Evolutionary conservation across 805 yeast genomes (phyloP).

Genomic region (Lachancea quebecensis): DNA sequence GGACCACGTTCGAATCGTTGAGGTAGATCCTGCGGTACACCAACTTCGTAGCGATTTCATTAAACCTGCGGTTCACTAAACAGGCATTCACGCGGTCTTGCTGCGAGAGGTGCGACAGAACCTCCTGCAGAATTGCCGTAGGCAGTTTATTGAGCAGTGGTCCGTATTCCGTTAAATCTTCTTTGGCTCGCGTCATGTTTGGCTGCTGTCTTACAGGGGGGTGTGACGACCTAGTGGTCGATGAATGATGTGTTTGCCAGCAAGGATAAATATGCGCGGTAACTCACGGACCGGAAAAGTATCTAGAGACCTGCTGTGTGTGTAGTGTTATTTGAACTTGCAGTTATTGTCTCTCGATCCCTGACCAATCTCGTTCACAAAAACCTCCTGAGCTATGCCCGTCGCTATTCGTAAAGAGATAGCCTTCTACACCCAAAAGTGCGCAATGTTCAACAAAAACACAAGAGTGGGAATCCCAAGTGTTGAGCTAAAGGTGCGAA

Average conservation of each 20-base stretch:
- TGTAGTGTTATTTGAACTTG: neutral
- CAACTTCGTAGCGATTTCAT: slow-evolving; percentile 28
- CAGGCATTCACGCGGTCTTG: slow-evolving; percentile 28
- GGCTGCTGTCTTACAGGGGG: too few species aligned
- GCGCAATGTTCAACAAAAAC: neutral
- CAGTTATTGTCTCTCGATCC: neutral
- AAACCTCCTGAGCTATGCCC: neutral
- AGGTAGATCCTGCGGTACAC: slow-evolving; percentile 35
- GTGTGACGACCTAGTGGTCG: too few species aligned
- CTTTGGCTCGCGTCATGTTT: too few species aligned
- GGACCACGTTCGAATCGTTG: slow-evolving; percentile 37
- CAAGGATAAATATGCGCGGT: too few species aligned
- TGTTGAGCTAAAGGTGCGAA: too few species aligned
- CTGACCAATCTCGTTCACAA: neutral
- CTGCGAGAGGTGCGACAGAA: slow-evolving; percentile 33
- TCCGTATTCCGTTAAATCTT: neutral
- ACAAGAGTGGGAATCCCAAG: too few species aligned
- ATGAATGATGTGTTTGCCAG: too few species aligned
- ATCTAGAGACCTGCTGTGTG: neutral
- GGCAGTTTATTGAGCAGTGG: neutral
- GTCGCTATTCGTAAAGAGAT: neutral
- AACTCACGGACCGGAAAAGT: neutral
- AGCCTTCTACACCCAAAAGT: neutral
- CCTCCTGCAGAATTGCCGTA: slow-evolving; percentile 21
- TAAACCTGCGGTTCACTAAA: slow-evolving; percentile 23